Percentiles rank a stretch among this genome's conserved stretches.
These are phyloP conservation scores for Thymus mandschuricus DNA, from an alignment of 257 asterid species.

Conservation along the genomic window DNA sequence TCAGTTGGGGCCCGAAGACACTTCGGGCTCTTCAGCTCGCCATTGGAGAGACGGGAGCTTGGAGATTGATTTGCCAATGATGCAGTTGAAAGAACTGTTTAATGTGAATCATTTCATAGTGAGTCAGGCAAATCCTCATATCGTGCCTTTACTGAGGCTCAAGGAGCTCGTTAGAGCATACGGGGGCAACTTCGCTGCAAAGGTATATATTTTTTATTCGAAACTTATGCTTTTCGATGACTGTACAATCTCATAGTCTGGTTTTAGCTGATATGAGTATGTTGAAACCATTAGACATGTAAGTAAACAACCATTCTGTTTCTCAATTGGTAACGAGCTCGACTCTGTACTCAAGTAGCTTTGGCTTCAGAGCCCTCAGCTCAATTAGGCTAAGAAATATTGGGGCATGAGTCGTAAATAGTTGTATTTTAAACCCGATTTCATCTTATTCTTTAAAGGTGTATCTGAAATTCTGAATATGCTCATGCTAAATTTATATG, in stretches of 20 bases:
- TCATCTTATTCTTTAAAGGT: no score
- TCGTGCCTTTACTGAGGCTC: constrained; percentile 85
- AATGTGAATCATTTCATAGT: constrained; percentile 96
- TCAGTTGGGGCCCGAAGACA: constrained; percentile 84
- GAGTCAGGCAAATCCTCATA: constrained; percentile 98
- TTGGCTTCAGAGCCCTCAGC: no score
- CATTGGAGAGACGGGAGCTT: constrained; percentile 99
- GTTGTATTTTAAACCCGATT: no score
- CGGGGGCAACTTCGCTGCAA: constrained; percentile 96
- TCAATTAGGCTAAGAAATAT: no score
- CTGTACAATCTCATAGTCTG: not conserved
- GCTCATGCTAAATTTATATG: not conserved
- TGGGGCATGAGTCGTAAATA: not conserved
- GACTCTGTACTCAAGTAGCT: not conserved
- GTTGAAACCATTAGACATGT: not conserved
- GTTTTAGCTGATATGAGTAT: not conserved
- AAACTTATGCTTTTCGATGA: not conserved
- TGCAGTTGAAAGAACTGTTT: constrained; percentile 95
- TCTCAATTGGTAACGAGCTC: not conserved
- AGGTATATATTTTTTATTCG: constrained; percentile 47
- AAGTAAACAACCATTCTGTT: not conserved
- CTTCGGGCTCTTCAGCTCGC: constrained; percentile 62
- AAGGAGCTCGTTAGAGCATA: constrained; percentile 86
- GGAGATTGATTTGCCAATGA: constrained; percentile 96
- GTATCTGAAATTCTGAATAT: no score